Percentiles rank a stretch among this genome's conserved stretches.
Evolutionary conservation across 805 yeast species (phyloP).

Genomic region (Candida michaelii): DNA sequence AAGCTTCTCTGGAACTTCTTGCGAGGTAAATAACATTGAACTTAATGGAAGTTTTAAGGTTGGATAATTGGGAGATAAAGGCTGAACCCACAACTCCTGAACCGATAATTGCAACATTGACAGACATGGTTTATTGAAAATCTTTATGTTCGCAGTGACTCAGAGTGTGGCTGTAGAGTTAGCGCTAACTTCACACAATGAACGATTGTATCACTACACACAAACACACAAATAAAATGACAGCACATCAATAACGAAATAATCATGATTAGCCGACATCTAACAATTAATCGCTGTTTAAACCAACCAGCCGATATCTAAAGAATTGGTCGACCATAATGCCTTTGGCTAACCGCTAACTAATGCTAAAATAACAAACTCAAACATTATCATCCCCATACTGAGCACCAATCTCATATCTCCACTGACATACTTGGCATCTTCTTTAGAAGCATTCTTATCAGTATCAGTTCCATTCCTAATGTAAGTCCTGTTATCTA

Average conservation of each 20-base stretch:
- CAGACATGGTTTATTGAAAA: conserved; percentile 22
- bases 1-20: conserved; percentile 63
- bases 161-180: not conserved
- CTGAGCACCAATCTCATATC: not conserved
- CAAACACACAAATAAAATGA: too few relatives aligned
- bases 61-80: conserved; percentile 75
- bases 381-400: not conserved
- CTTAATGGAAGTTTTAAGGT: conserved; percentile 56
- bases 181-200: not conserved
- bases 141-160: not conserved
- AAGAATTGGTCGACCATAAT: too few relatives aligned
- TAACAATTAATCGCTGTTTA: too few relatives aligned
- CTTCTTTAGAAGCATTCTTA: conserved; percentile 6
- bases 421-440: not conserved
- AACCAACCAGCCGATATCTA: too few relatives aligned
- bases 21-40: conserved; percentile 83
- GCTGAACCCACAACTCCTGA: conserved; percentile 97
- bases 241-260: too few relatives aligned
- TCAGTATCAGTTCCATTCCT: conserved; percentile 34
- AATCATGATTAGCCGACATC: too few relatives aligned
- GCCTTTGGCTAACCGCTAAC: too few relatives aligned
- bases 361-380: too few relatives aligned
- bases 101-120: conserved; percentile 52
- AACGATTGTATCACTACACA: too few relatives aligned
- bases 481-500: conserved; percentile 36